Percentiles rank a stretch among this genome's conserved stretches.
These are phyloP conservation scores for Brassica juncea DNA, from an alignment of 345 rosid genomes.

Conservation along the genomic window DNA sequence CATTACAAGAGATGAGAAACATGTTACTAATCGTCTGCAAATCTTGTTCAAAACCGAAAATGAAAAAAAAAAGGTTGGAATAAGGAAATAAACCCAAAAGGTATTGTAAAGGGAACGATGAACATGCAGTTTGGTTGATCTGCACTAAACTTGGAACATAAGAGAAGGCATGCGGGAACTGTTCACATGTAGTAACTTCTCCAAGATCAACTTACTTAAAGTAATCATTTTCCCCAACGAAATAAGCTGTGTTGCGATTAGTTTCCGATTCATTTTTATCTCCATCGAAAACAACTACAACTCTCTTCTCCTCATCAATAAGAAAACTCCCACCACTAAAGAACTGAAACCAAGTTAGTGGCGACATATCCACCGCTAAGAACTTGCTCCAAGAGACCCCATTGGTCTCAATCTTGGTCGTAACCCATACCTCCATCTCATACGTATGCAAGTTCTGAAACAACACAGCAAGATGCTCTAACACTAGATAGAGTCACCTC, in stretches of 20 bases:
- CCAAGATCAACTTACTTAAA: not conserved
- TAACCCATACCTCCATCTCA: conserved; percentile 8
- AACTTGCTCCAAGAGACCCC: not conserved
- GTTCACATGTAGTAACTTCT: not conserved
- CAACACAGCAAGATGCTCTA: conserved; percentile 1
- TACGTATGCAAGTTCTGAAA: not conserved
- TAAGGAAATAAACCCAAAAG: not conserved
- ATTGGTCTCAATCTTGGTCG: conserved; percentile 2
- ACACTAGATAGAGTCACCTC: not conserved
- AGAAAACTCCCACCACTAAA: not conserved
- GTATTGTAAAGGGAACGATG: not conserved
- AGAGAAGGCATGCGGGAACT: not conserved
- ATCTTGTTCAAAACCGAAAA: not conserved
- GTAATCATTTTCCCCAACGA: not conserved
- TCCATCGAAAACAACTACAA: conserved; percentile 3
- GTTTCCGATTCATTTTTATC: not conserved
- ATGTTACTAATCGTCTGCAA: too few species aligned
- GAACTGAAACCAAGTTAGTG: not conserved
- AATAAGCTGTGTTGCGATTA: not conserved
- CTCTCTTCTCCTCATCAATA: conserved; percentile 9
- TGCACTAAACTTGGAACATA: not conserved
- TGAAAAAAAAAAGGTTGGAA: not conserved
- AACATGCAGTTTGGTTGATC: not conserved
- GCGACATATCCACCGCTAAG: not conserved
- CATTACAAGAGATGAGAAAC: not conserved